Evolutionary conservation across 2,329 filamentous ascomycete species (phyloP).

Genomic region (Orbilia quercus): DNA sequence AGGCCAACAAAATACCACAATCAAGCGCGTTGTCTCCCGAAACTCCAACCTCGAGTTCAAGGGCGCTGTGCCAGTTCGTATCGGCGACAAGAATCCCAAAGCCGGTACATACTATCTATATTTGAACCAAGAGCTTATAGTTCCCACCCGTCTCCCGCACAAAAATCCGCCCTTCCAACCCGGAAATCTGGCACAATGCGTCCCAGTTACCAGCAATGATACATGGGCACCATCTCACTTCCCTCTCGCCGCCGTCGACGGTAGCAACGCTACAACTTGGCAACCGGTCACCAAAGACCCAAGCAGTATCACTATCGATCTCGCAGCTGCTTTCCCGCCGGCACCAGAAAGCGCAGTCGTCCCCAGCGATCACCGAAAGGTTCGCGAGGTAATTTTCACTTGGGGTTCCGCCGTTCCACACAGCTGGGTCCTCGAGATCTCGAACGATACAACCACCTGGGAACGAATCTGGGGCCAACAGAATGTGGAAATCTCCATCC

Average conservation of each 20-base stretch:
- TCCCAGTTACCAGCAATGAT: constrained; percentile 66
- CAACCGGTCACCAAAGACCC: constrained; percentile 70
- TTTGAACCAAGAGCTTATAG: constrained; percentile 67
- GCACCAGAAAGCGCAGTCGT: constrained; percentile 66
- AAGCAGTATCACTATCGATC: constrained; percentile 70
- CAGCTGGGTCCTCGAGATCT: constrained; percentile 58
- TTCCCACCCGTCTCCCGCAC: constrained; percentile 72
- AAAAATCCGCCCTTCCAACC: constrained; percentile 67
- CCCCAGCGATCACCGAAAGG: constrained; percentile 68
- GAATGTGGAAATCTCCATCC: constrained; percentile 57
- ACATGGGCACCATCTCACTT: constrained; percentile 74
- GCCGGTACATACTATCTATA: constrained; percentile 65
- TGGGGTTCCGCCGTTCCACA: constrained; percentile 59
- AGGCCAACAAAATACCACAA: constrained; percentile 68
- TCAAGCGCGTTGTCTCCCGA: constrained; percentile 66
- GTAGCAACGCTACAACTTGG: constrained; percentile 75
- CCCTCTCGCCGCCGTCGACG: constrained; percentile 74
- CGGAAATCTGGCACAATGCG: constrained; percentile 75
- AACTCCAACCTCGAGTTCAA: constrained; percentile 46
- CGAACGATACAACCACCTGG: constrained; percentile 63
- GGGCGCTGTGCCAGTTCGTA: constrained; percentile 66
- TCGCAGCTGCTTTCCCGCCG: constrained; percentile 68
- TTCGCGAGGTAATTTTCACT: constrained; percentile 67
- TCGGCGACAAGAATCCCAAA: constrained; percentile 63
- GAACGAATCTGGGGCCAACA: constrained; percentile 60